phyloP scores from a whole-genome alignment of 495 filamentous ascomycete genomes.

The Aspergillus homomorphus region DNA sequence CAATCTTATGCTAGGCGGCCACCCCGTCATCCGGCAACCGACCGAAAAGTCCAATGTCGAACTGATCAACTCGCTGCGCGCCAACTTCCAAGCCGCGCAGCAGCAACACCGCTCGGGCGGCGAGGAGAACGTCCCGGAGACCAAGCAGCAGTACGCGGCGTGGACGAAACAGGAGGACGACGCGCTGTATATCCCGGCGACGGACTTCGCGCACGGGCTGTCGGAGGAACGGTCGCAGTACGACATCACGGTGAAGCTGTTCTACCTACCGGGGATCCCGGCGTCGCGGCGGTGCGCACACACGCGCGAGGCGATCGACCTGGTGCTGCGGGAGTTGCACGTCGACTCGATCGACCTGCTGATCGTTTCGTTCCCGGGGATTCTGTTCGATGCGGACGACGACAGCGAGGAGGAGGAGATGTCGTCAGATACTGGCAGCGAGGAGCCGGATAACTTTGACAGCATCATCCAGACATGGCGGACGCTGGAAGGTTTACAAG shows the following conservation, averaged over 20 bases:
- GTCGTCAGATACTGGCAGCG: conserved; percentile 56
- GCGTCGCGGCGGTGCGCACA: conserved; percentile 59
- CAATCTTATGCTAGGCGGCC: conserved; percentile 77
- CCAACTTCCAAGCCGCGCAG: conserved; percentile 72
- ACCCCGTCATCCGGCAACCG: conserved; percentile 75
- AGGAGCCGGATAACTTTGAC: conserved; percentile 52
- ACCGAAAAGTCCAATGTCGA: conserved; percentile 83
- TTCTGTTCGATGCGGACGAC: conserved; percentile 91
- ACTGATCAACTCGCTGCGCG: conserved; percentile 77
- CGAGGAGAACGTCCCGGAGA: conserved; percentile 24
- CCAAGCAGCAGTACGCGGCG: conserved; percentile 23
- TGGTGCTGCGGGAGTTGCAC: conserved; percentile 75
- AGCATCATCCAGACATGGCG: conserved; percentile 71
- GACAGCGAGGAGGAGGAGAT: conserved; percentile 71
- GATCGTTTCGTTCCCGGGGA: conserved; percentile 88
- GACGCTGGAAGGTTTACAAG: conserved; percentile 70
- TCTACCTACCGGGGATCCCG: conserved; percentile 75
- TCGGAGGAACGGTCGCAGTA: conserved; percentile 77
- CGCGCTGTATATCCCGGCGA: conserved; percentile 70
- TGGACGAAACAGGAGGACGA: conserved; percentile 66
- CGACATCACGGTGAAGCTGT: conserved; percentile 91
- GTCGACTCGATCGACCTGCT: conserved; percentile 78
- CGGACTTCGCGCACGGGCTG: conserved; percentile 68
- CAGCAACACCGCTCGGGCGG: conserved; percentile 39
- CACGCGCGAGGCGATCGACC: conserved; percentile 69